Percentiles rank a stretch among this genome's conserved stretches.
phyloP scores from a whole-genome alignment of 2,329 filamentous ascomycete species.

The Cryoendolithus antarcticus region DNA sequence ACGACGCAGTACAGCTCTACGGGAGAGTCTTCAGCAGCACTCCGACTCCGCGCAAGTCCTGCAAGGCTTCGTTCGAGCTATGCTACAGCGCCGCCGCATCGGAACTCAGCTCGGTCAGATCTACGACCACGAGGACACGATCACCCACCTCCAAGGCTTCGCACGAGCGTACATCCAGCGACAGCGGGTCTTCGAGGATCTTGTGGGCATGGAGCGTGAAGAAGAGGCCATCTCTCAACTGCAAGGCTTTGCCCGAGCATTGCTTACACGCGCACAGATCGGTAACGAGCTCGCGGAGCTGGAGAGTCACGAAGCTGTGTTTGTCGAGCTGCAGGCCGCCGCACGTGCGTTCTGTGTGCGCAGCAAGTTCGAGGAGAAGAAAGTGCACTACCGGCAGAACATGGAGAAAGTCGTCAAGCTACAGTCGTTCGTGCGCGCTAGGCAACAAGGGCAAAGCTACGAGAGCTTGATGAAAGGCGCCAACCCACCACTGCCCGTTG shows the following conservation, averaged over 20 bases:
- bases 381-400: slow-evolving; percentile 81
- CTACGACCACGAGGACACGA: slow-evolving; percentile 42
- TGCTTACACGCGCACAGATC: slow-evolving; percentile 63
- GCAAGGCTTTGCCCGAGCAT: slow-evolving; percentile 66
- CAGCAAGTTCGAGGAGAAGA: slow-evolving; percentile 67
- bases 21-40: slow-evolving; percentile 31
- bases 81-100: slow-evolving; percentile 31
- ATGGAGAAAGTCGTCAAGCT: slow-evolving; percentile 99
- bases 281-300: slow-evolving; percentile 64
- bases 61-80: slow-evolving; percentile 41
- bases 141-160: slow-evolving; percentile 53
- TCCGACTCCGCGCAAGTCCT: slow-evolving; percentile 33
- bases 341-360: slow-evolving; percentile 64
- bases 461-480: slow-evolving; percentile 93
- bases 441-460: slow-evolving; percentile 94
- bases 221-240: slow-evolving; percentile 55
- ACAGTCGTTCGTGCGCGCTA: slow-evolving; percentile 88
- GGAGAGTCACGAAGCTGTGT: slow-evolving; percentile 67
- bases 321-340: slow-evolving; percentile 63
- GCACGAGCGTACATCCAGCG: slow-evolving; percentile 55
- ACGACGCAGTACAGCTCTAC: slow-evolving; percentile 12
- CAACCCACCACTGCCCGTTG: slow-evolving; percentile 89
- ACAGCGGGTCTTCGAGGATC: slow-evolving; percentile 46
- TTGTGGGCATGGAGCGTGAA: slow-evolving; percentile 58
- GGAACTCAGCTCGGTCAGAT: slow-evolving; percentile 40